phyloP scores from a whole-genome alignment of 2,329 filamentous ascomycete genomes.

The Dothidotthia symphoricarpi region DNA sequence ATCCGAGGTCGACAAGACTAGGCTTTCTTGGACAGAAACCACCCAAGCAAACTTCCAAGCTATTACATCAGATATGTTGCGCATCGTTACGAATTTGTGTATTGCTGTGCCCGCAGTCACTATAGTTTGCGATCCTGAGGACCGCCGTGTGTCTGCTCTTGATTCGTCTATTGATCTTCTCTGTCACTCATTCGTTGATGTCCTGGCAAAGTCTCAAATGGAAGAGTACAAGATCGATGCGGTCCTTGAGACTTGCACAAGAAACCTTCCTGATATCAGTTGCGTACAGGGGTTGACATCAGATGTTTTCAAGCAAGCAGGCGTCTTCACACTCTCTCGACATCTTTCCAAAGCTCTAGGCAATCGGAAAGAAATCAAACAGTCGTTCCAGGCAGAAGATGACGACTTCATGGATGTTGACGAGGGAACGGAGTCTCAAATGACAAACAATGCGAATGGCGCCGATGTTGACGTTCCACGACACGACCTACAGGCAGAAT shows the following conservation, averaged over 20 bases:
- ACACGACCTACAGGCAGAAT: constrained; percentile 41
- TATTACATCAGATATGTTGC: constrained; percentile 52
- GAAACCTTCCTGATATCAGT: constrained; percentile 31
- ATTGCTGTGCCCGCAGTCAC: constrained; percentile 42
- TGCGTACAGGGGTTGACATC: constrained; percentile 13
- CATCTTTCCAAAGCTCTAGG: constrained; percentile 33
- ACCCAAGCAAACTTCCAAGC: constrained; percentile 45
- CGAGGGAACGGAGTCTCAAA: constrained; percentile 61
- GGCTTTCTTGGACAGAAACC: constrained; percentile 47
- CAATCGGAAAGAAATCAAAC: constrained; percentile 28
- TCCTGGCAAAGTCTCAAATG: constrained; percentile 39
- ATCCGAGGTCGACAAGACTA: constrained; percentile 47
- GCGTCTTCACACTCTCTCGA: constrained; percentile 37
- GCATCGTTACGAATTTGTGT: constrained; percentile 51
- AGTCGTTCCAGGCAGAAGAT: constrained; percentile 36
- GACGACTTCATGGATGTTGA: constrained; percentile 67
- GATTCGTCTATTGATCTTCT: constrained; percentile 23
- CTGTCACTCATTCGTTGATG: constrained; percentile 31
- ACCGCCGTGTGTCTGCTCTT: constrained; percentile 24
- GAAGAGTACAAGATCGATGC: constrained; percentile 47
- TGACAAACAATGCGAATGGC: constrained; percentile 48
- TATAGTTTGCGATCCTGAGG: constrained; percentile 15
- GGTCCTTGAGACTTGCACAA: constrained; percentile 40
- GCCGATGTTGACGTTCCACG: constrained; percentile 45
- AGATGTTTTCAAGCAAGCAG: constrained; percentile 22